These are phyloP conservation scores for Wickerhamomyces canadensis DNA, from an alignment of 805 yeast genomes.

Conservation along the genomic window DNA sequence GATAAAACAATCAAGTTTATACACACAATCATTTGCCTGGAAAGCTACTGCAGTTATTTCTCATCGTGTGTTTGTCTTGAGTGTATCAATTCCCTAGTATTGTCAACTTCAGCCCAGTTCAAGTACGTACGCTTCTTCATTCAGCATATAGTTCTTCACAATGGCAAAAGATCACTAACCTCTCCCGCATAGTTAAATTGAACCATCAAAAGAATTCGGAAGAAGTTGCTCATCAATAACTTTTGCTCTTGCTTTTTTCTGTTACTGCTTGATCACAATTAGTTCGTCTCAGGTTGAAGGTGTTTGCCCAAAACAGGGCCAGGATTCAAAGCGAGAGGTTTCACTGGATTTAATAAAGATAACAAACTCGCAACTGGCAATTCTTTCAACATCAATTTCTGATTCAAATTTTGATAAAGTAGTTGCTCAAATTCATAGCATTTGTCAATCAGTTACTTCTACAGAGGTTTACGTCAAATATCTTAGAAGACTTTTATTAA, in stretches of 20 bases:
- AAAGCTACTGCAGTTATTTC: too few relatives aligned
- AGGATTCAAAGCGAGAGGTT: conserved; percentile 2
- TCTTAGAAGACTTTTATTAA: conserved; percentile 27
- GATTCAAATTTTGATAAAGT: conserved; percentile 35
- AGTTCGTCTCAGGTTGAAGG: conserved; percentile 4
- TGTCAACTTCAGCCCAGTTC: too few relatives aligned
- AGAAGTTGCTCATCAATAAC: too few relatives aligned
- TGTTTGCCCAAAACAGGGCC: conserved; percentile 18
- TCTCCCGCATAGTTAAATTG: too few relatives aligned
- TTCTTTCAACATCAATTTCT: conserved; percentile 41
- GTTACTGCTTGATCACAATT: conserved; percentile 3
- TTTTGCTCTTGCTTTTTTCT: neutral
- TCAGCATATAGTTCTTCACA: too few relatives aligned
- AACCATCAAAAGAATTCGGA: too few relatives aligned
- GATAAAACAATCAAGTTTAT: neutral
- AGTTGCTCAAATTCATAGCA: conserved; percentile 40
- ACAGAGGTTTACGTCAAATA: conserved; percentile 29
- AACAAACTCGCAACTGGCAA: conserved; percentile 46
- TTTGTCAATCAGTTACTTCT: conserved; percentile 30
- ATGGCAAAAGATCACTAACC: too few relatives aligned
- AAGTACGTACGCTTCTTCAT: too few relatives aligned
- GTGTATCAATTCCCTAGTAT: too few relatives aligned
- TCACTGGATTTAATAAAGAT: conserved; percentile 25
- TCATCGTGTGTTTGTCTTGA: too few relatives aligned
- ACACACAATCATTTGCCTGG: too few relatives aligned